A percentile compares a stretch with the other conserved stretches of the same genome.
These are phyloP conservation scores for Rhodotorula sp. DNA, from an alignment of 1,284 basidiomycete genomes.

Conservation along the genomic window DNA sequence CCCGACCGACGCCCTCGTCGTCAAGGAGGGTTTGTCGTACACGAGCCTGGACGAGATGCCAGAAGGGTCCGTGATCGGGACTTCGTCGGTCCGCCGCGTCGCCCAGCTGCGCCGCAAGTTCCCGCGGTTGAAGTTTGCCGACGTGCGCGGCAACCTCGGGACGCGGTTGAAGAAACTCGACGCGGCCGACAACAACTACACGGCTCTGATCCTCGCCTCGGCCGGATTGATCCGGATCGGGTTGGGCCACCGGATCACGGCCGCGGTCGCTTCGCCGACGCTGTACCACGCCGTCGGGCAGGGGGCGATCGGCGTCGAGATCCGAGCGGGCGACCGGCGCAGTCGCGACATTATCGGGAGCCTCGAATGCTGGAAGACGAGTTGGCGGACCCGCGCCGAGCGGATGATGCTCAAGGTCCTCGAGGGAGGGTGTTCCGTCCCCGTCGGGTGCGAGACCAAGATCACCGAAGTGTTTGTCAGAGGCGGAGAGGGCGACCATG, in stretches of 20 bases:
- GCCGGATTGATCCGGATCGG: constrained; percentile 85
- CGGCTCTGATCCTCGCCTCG: constrained; percentile 88
- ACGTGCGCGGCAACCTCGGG: constrained; percentile 59
- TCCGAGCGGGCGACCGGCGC: constrained; percentile 66
- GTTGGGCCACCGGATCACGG: constrained; percentile 66
- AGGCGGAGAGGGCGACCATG: constrained; percentile 27
- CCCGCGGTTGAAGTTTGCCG: constrained; percentile 77
- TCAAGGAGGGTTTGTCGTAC: constrained; percentile 71
- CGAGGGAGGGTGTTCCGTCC: constrained; percentile 96
- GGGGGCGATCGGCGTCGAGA: constrained; percentile 86
- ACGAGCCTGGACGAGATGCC: constrained; percentile 80
- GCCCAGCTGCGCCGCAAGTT: constrained; percentile 83
- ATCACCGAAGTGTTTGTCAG: constrained; percentile 39
- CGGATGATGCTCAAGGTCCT: constrained; percentile 79
- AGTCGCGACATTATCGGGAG: constrained; percentile 63
- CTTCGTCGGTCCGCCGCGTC: constrained; percentile 86
- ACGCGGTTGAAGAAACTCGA: constrained; percentile 92
- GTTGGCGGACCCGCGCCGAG: constrained; percentile 74
- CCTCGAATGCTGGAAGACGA: constrained; percentile 59
- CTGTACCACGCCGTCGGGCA: constrained; percentile 91
- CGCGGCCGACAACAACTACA: constrained; percentile 73
- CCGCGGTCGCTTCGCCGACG: constrained; percentile 68
- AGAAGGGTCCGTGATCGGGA: constrained; percentile 84
- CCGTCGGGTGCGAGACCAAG: constrained; percentile 76
- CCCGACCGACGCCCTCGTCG: constrained; percentile 83